Conservation (phyloP, 371 early-diverging fungal genomes). For the Lichtheimia hyalospora region DNA sequence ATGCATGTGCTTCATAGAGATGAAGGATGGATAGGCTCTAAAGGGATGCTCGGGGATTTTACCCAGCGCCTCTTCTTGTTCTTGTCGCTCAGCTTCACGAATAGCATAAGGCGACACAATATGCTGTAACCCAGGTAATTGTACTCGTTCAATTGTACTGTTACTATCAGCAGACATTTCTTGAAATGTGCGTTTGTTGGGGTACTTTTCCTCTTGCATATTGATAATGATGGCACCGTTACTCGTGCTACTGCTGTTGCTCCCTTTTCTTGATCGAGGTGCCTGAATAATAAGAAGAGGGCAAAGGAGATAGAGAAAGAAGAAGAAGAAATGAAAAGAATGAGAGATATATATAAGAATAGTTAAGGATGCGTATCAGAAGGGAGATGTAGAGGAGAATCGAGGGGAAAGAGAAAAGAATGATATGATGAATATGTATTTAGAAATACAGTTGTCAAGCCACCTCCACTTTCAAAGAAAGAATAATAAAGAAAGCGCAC, state of each 20-base stretch:
- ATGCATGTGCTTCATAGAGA: conserved; percentile 20
- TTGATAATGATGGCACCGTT: conserved; percentile 5
- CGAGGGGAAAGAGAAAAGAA: neutral
- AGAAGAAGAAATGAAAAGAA: neutral
- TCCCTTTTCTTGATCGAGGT: neutral
- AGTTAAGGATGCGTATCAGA: neutral
- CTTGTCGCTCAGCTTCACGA: conserved; percentile 42
- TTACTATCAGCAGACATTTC: neutral
- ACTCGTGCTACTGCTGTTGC: neutral
- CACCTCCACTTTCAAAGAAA: neutral
- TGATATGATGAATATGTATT: neutral
- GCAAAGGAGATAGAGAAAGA: neutral
- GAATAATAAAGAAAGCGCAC: neutral
- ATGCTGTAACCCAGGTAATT: conserved; percentile 12
- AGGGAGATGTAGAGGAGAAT: neutral
- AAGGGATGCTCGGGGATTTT: conserved; percentile 16
- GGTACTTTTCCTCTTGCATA: conserved; percentile 1
- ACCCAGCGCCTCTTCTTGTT: conserved; percentile 37
- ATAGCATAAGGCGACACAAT: conserved; percentile 52
- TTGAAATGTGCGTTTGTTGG: neutral
- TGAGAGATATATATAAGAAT: neutral
- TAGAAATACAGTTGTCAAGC: neutral
- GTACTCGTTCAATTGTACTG: neutral
- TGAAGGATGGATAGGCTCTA: conserved; percentile 26
- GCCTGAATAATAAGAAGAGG: neutral